Conservation (phyloP, 192 early-diverging fungal genomes). For the Podila clonocystis region DNA sequence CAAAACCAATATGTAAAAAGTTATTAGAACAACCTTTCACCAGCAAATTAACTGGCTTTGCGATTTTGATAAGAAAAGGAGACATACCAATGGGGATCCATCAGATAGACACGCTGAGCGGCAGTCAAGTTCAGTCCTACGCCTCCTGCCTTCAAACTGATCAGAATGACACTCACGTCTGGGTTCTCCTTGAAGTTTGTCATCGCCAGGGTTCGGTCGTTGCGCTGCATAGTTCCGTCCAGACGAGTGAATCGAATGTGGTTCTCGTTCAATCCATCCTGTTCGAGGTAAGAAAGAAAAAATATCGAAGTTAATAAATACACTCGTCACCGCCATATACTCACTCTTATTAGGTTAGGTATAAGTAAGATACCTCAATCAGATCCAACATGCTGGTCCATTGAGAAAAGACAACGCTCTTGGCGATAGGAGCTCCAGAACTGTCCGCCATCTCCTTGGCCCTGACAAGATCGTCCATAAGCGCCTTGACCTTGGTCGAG, state of each 20-base stretch:
- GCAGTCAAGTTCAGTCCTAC: constrained; percentile 82
- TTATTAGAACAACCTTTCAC: constrained; percentile 1
- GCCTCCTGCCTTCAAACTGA: constrained; percentile 81
- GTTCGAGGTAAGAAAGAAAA: neutral
- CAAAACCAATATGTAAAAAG: constrained; percentile 36
- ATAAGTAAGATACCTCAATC: constrained; percentile 60
- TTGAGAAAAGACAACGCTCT: constrained; percentile 95
- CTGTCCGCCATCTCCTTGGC: constrained; percentile 22
- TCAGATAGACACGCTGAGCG: constrained; percentile 77
- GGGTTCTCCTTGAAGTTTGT: constrained; percentile 66
- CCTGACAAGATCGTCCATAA: constrained; percentile 53
- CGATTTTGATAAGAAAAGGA: neutral
- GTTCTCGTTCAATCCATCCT: constrained; percentile 62
- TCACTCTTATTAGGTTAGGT: too few species aligned
- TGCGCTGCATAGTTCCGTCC: constrained; percentile 80
- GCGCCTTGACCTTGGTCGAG: constrained; percentile 62
- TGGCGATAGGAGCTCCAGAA: constrained; percentile 45
- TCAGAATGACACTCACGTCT: constrained; percentile 65
- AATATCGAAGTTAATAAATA: neutral
- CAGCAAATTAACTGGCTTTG: neutral
- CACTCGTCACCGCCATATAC: too few species aligned
- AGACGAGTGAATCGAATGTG: constrained; percentile 72
- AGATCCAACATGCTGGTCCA: constrained; percentile 90
- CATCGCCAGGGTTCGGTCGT: constrained; percentile 66
- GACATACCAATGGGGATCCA: constrained; percentile 63